Percentiles rank a stretch among this genome's conserved stretches.
These are phyloP conservation scores for Clavaria fumosa DNA, from an alignment of 768 basidiomycete genomes.

Conservation along the genomic window DNA sequence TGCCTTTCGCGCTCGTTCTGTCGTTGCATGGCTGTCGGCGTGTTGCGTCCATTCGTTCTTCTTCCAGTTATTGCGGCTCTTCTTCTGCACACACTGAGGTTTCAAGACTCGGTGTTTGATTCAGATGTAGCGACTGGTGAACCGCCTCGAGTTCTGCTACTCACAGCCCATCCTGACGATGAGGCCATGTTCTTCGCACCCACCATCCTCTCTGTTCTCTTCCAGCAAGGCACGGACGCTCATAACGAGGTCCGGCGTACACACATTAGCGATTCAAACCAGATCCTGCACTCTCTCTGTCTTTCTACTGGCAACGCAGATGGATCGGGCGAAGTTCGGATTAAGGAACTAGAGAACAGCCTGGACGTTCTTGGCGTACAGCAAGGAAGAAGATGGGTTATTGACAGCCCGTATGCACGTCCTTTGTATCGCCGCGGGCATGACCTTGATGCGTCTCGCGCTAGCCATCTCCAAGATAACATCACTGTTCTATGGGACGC, in stretches of 20 bases:
- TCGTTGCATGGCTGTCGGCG: too few relatives aligned
- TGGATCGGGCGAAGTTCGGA: conserved; percentile 49
- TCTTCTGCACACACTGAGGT: too few relatives aligned
- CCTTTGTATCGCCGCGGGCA: not conserved
- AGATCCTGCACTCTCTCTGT: conserved; percentile 50
- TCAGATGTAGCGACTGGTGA: conserved; percentile 13
- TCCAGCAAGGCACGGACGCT: not conserved
- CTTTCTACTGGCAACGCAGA: conserved; percentile 70
- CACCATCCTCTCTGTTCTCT: conserved; percentile 36
- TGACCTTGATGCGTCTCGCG: conserved; percentile 7
- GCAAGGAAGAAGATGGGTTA: conserved; percentile 33
- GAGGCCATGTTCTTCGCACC: conserved; percentile 92
- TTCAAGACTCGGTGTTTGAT: too few relatives aligned
- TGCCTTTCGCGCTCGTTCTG: too few relatives aligned
- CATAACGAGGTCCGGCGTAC: not conserved
- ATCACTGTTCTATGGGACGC: conserved; percentile 54
- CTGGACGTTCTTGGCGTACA: conserved; percentile 55
- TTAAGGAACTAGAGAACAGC: conserved; percentile 43
- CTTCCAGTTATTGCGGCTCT: too few relatives aligned
- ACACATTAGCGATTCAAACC: not conserved
- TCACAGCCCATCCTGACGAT: conserved; percentile 93
- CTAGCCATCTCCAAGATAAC: conserved; percentile 56
- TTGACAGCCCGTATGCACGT: conserved; percentile 56
- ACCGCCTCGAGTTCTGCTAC: conserved; percentile 32
- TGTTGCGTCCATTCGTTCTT: too few relatives aligned